Evolutionary conservation across 176 grass and related monocot species (phyloP).

Genomic region (Hordeum marinum): DNA sequence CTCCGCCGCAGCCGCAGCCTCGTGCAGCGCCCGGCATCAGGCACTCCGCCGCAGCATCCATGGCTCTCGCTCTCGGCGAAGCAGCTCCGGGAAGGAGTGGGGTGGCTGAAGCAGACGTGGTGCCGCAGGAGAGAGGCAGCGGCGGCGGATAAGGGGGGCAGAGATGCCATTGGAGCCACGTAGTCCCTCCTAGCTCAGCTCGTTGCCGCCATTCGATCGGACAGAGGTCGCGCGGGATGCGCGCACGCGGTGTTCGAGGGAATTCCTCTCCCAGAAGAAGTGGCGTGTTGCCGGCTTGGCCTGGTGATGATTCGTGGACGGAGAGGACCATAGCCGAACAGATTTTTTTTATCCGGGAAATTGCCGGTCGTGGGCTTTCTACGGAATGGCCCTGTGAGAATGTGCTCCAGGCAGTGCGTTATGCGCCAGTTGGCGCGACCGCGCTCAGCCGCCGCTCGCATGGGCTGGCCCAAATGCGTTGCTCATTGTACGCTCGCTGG

Average conservation of each 20-base stretch:
- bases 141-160: conserved; percentile 26
- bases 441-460: no score
- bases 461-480: no score
- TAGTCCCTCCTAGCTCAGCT: not conserved
- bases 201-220: conserved; percentile 22
- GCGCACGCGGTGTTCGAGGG: conserved; percentile 23
- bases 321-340: not conserved
- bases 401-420: no score
- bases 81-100: conserved; percentile 4
- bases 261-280: conserved; percentile 16
- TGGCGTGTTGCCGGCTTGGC: not conserved
- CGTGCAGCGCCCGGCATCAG: not conserved
- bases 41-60: conserved; percentile 15
- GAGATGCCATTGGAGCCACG: conserved; percentile 24
- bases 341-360: not conserved
- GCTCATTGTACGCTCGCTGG: no score
- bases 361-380: not conserved
- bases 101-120: not conserved
- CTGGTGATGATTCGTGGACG: conserved; percentile 19
- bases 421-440: no score
- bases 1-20: conserved; percentile 14
- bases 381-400: no score
- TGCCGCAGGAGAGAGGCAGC: conserved; percentile 17
- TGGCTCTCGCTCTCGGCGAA: not conserved
- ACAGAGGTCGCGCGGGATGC: not conserved